Conservation (phyloP, 225 moss, liverwort and hornwort species). For the Pseudoscleropodium purum region DNA sequence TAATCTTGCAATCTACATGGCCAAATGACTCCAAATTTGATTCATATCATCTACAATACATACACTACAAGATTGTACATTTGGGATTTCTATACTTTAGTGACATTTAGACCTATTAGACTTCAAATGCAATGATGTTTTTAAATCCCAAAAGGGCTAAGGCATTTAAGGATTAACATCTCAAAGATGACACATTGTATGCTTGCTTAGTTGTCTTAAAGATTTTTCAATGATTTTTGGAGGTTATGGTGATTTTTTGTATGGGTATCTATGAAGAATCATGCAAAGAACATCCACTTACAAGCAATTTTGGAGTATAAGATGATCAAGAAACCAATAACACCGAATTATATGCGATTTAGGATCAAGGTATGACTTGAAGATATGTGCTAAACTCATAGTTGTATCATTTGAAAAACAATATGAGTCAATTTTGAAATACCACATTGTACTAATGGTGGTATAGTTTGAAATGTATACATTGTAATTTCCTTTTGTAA, state of each 20-base stretch:
- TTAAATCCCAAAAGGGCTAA: too few relatives aligned
- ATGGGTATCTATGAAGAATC: neutral
- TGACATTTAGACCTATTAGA: too few relatives aligned
- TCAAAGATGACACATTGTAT: neutral
- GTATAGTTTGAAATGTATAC: neutral
- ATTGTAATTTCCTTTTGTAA: neutral
- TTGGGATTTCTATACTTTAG: too few relatives aligned
- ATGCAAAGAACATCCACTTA: neutral
- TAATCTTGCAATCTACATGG: too few relatives aligned
- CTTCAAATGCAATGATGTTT: too few relatives aligned
- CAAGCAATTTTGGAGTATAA: neutral
- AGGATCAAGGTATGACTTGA: neutral
- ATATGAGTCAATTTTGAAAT: neutral
- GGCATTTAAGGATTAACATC: too few relatives aligned
- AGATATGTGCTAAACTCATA: neutral
- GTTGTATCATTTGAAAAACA: neutral
- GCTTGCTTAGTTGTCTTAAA: too few relatives aligned
- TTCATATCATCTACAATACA: too few relatives aligned
- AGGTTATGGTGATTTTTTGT: neutral
- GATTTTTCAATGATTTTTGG: too few relatives aligned
- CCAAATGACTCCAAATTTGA: too few relatives aligned
- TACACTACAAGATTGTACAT: too few relatives aligned
- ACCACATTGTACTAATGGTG: neutral
- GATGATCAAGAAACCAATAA: neutral
- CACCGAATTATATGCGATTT: neutral